Evolutionary conservation across 148 eudicot species (phyloP).

Genomic region (Rhododendron henanense): DNA sequence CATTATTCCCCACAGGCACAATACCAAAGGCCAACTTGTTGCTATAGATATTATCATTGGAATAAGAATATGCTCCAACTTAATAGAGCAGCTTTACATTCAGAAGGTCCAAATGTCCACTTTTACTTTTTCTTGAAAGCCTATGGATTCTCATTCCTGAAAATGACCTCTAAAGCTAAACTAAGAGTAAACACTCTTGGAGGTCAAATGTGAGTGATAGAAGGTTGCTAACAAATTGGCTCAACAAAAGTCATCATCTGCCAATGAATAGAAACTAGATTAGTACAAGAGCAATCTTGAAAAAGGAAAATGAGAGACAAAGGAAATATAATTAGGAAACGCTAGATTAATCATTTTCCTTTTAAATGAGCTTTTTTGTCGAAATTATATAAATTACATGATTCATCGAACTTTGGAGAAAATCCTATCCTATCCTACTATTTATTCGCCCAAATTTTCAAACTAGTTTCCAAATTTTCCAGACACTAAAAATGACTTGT

Average conservation of each 20-base stretch:
- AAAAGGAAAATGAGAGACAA: background rate
- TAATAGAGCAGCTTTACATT: background rate
- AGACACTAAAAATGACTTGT: background rate
- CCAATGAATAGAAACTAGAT: background rate
- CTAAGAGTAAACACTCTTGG: background rate
- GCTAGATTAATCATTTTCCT: background rate
- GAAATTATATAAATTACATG: background rate
- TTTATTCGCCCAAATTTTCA: background rate
- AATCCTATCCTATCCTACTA: background rate
- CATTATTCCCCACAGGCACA: background rate
- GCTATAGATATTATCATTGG: background rate
- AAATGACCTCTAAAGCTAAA: background rate
- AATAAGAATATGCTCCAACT: constrained; percentile 4
- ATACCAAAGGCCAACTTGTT: background rate
- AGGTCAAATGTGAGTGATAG: background rate
- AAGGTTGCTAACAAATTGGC: background rate
- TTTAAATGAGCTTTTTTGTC: background rate
- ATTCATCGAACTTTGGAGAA: background rate
- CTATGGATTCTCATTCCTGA: background rate
- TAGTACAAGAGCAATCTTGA: background rate
- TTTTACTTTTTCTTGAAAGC: background rate
- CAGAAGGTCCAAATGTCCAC: background rate
- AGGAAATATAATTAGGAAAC: background rate
- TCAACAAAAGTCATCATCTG: background rate
- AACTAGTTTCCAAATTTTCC: background rate